Conservation (phyloP, 345 rosid genomes). For the Eucalyptus leucophloia region DNA sequence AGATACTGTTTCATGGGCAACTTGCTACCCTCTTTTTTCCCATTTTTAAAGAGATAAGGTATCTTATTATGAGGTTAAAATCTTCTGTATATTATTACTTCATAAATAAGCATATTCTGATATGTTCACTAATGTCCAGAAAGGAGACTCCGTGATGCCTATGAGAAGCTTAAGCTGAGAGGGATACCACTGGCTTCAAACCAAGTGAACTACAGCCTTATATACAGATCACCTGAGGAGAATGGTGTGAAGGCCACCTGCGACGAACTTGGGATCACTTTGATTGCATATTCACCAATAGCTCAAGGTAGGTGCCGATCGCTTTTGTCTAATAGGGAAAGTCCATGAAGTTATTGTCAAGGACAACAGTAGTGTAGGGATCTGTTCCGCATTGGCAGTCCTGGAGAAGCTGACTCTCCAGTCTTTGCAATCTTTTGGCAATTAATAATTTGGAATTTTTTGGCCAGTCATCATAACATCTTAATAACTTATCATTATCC, state of each 20-base stretch:
- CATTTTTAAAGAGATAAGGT: not conserved
- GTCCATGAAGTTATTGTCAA: not conserved
- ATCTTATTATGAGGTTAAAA: not conserved
- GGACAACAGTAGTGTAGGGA: not conserved
- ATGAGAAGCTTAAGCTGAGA: conserved; percentile 68
- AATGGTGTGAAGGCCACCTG: conserved; percentile 87
- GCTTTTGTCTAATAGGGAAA: not conserved
- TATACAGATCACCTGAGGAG: conserved; percentile 77
- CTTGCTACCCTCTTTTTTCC: not conserved
- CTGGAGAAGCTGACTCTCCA: not conserved
- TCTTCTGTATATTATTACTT: not conserved
- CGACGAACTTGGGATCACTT: conserved; percentile 83
- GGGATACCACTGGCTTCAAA: conserved; percentile 91
- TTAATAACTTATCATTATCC: not conserved
- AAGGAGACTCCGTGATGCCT: conserved; percentile 71
- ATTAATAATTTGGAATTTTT: not conserved
- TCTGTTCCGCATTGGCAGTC: not conserved
- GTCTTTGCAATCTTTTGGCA: not conserved
- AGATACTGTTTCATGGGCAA: not conserved
- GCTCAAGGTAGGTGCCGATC: conserved; percentile 61
- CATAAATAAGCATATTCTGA: not conserved
- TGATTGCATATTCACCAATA: conserved; percentile 90
- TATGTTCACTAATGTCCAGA: conserved; percentile 19
- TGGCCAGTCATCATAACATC: not conserved
- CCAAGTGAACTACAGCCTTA: conserved; percentile 96